Base-by-base conservation (phyloP, 805 yeast genomes). In the Wickerhamiella brachini region DNA sequence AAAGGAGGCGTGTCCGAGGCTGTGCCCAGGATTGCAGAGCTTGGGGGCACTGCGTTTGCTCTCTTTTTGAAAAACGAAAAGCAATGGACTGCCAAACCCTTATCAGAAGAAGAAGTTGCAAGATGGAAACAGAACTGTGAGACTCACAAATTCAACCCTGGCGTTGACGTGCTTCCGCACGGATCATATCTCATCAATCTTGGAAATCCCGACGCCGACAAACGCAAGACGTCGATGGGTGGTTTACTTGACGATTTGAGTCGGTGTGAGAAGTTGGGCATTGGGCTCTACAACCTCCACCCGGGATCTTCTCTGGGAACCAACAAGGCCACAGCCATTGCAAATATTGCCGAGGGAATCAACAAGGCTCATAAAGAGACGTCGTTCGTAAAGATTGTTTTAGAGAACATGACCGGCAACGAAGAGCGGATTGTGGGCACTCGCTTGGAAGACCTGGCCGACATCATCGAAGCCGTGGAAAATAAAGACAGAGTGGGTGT, bases 401-500 rank as follows among this genome's bases (percentile, higher is more conserved):
- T 93, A 53, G 98, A 93, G 62, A 93, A 90, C 62, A 93, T 93
- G 98, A 96, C 98, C 1, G 98, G 98, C 9, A 94, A 87, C 59
- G 96, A 95, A 2, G 83, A 85, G 55, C 48, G 62, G 8, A 74
- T 90, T 54, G 83, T 93, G 43, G 98, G 97, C 0, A 81, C 90
- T 2, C 72, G 76, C 43, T 68, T 90, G 26, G 79, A 83, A 56
- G 97, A 93, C 61, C 71, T 93, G 47, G 71, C 74, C 26, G 76
- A 75, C 21, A 89, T 93, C 15, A 86, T 93, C 44, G 82, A 77
- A 38, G 62, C 79, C 72, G 77, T 93, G n/a, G 83, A 87, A 1
- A 77, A 88, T 61, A 89, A 89, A 65, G 63, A 68, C 0, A 73
- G 98, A 51, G 81, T 93, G n/a, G 97, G 98, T 3, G 95, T 93